Evolutionary conservation across 108 stramenopile species (phyloP), one percentile per base, ranked within the genome.

Genomic region (Cyclotella choctawhatcheeana): DNA sequence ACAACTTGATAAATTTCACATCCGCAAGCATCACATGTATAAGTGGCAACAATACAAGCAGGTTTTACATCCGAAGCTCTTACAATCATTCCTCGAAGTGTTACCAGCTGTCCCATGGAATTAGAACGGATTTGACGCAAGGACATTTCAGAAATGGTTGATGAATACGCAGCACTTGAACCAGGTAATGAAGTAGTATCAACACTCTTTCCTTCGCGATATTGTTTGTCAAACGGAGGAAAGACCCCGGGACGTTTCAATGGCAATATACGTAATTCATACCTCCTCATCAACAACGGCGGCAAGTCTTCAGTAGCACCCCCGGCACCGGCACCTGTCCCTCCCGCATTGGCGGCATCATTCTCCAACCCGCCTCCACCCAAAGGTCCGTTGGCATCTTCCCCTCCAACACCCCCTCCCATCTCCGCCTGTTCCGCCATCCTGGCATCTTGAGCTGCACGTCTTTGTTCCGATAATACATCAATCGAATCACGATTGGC

Each of bases 21-120:
- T 20, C 97, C 97, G 79, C 99, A 99, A 6, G 84, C 85, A 74
- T 99, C 98, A 70, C 99, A 99, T 10, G 96, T 95, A 82, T 99
- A 99, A n/a, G 99, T 96, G 2, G 92, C 93, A 8, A 99, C 99
- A n/a, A 77, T 64, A 35, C 90, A 90, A 12, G 86, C 85, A 16
- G 99, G 99, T 82, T 97, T 96, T 63, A 99, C 99, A 69, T 97
- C 96, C 5, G 97, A 96, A 8, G 91, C 88, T 8, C 97, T 84
- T 0, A 97, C 97, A 32, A 98, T 90, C 91, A 99, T 96, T 10
- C 96, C 98, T 3, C 81, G 64, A 16, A 99, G 71, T 1, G 91
- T 92, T 1, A 99, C 98, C 21, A 99, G 71, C 32, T 76, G 87
- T 13, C 99, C 99, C 73, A 99, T 94, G 62, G 88, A 80, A 14